These are phyloP conservation scores for Pilaira anomala DNA, from an alignment of 192 early-diverging fungal genomes.

Conservation along the genomic window DNA sequence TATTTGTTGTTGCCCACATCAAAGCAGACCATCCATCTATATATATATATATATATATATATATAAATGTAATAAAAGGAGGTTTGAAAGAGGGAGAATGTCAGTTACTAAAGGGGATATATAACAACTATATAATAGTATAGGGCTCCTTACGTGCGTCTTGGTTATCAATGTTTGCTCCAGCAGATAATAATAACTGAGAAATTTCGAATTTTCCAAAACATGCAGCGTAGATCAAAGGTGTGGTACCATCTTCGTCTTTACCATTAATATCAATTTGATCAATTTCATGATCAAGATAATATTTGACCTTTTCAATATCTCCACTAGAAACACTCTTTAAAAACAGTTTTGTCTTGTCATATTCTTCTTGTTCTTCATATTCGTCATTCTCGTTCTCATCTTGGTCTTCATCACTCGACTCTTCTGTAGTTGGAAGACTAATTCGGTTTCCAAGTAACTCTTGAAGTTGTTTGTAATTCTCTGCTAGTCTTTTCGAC, in stretches of 20 bases:
- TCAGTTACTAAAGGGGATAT: too few species aligned
- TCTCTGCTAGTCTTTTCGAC: slow-evolving; percentile 31
- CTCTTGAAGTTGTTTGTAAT: slow-evolving; percentile 29
- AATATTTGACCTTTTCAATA: slow-evolving; percentile 53
- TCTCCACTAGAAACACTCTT: slow-evolving; percentile 76
- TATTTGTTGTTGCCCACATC: slow-evolving; percentile 90
- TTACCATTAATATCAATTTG: slow-evolving; percentile 72
- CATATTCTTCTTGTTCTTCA: slow-evolving; percentile 24
- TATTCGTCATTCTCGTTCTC: slow-evolving; percentile 13
- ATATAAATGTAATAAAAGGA: not conserved
- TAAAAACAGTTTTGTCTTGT: slow-evolving; percentile 63
- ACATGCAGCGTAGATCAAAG: slow-evolving; percentile 84
- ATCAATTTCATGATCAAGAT: slow-evolving; percentile 44
- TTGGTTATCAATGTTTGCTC: slow-evolving; percentile 71
- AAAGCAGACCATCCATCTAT: slow-evolving; percentile 83
- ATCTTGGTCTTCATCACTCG: slow-evolving; percentile 5
- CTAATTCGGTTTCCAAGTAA: slow-evolving; percentile 20
- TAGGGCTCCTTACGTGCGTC: slow-evolving; percentile 48
- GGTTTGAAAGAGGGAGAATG: too few species aligned
- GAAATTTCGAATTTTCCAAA: slow-evolving; percentile 80
- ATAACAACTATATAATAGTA: not conserved
- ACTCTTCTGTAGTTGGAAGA: slow-evolving; percentile 13
- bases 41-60: not conserved
- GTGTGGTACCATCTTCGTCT: slow-evolving; percentile 86
- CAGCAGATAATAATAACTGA: slow-evolving; percentile 65